Conservation (phyloP, 805 yeast species). For the Metschnikowia matae region DNA sequence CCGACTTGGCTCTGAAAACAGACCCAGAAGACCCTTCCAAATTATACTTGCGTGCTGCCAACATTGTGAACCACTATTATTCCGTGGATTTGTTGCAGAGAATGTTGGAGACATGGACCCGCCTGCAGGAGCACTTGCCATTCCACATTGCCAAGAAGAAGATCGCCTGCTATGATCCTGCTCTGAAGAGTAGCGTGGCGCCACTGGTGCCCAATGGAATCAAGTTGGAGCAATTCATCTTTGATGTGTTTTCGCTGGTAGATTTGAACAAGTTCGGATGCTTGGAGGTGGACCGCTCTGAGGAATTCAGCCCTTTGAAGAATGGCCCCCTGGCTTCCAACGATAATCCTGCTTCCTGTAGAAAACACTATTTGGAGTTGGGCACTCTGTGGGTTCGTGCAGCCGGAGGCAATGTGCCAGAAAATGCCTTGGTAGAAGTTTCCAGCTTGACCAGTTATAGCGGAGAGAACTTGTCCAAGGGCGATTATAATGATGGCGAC, state of each 20-base stretch:
- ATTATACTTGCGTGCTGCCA: conserved; percentile 84
- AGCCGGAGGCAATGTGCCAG: conserved; percentile 62
- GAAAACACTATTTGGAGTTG: conserved; percentile 56
- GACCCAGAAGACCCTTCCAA: conserved; percentile 51
- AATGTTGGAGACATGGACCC: conserved; percentile 66
- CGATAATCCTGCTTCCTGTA: conserved; percentile 84
- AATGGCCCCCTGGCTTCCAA: conserved; percentile 79
- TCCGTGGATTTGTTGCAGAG: conserved; percentile 65
- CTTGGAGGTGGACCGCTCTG: conserved; percentile 79
- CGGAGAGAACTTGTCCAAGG: conserved; percentile 56
- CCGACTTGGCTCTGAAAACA: conserved; percentile 62
- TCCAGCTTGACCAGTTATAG: conserved; percentile 68
- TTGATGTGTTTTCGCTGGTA: conserved; percentile 88
- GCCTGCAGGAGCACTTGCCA: conserved; percentile 66
- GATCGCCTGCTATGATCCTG: conserved; percentile 55
- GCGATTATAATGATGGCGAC: conserved; percentile 31
- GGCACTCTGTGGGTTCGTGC: conserved; percentile 69
- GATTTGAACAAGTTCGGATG: conserved; percentile 74
- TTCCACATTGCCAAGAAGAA: conserved; percentile 93
- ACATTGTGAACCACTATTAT: conserved; percentile 95
- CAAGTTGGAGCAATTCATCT: conserved; percentile 93
- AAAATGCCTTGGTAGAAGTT: conserved; percentile 62
- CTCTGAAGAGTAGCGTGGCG: conserved; percentile 43
- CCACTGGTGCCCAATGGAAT: conserved; percentile 87
- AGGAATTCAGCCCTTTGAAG: conserved; percentile 91